Percentiles rank a stretch among this genome's conserved stretches.
Evolutionary conservation across 176 grass and related monocot species (phyloP).

Genomic region (Lolium multiflorum): DNA sequence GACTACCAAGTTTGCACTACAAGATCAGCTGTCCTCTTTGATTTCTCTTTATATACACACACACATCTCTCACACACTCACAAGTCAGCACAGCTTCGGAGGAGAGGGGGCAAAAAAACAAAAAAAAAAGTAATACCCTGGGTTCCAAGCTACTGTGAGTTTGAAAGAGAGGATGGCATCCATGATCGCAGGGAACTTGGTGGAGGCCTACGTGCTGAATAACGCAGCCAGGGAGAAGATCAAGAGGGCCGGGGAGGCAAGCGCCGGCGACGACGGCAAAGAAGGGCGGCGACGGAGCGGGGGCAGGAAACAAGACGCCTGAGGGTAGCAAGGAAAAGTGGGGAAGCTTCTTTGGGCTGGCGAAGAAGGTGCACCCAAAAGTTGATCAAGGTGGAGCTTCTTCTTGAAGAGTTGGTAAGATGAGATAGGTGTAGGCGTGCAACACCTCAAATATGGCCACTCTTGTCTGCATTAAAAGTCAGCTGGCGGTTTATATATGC

Average conservation of each 20-base stretch:
- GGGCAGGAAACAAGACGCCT: neutral
- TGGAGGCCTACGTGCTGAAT: slow-evolving; percentile 42
- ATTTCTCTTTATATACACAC: neutral
- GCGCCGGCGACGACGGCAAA: neutral
- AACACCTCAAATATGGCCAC: too few relatives aligned
- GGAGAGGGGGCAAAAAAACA: neutral
- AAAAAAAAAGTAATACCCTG: too few relatives aligned
- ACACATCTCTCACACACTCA: neutral
- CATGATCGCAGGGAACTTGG: slow-evolving; percentile 44
- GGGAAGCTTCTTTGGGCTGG: slow-evolving; percentile 4
- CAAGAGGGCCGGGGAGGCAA: slow-evolving; percentile 7
- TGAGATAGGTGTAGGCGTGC: neutral
- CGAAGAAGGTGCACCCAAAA: slow-evolving; percentile 45
- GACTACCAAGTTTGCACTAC: slow-evolving; percentile 5
- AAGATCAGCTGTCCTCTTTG: neutral
- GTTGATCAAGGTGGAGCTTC: neutral
- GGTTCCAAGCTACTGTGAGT: neutral
- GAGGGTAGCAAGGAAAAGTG: slow-evolving; percentile 12
- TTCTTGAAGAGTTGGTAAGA: slow-evolving; percentile 12
- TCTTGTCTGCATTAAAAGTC: neutral
- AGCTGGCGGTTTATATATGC: neutral
- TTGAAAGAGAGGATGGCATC: slow-evolving; percentile 31
- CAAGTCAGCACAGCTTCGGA: neutral
- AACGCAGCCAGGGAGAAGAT: slow-evolving; percentile 43
- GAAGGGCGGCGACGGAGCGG: neutral